Evolutionary conservation across 345 rosid genomes (phyloP).

Genomic region (Trapa bicornis): DNA sequence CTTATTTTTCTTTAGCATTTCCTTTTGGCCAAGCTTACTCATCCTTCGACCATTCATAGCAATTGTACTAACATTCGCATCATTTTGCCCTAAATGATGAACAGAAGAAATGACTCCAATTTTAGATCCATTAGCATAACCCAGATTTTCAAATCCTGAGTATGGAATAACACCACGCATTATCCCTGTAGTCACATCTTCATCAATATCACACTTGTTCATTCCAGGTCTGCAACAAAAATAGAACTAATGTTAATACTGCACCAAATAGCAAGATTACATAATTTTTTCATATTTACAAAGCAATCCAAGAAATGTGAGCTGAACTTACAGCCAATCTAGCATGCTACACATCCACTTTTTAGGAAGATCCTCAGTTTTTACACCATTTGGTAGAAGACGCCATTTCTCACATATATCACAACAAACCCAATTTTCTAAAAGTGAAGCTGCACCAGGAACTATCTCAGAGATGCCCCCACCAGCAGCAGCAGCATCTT

Average conservation of each 20-base stretch:
- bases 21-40: conserved; percentile 21
- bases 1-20: conserved; percentile 16
- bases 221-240: conserved; percentile 23
- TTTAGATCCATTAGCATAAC: conserved; percentile 18
- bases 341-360: conserved; percentile 74
- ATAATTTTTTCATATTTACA: not conserved
- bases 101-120: conserved; percentile 11
- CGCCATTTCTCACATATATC: conserved; percentile 64
- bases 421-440: conserved; percentile 52
- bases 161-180: not conserved
- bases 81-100: conserved; percentile 15
- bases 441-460: conserved; percentile 15
- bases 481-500: conserved; percentile 13
- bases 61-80: conserved; percentile 11
- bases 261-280: not conserved
- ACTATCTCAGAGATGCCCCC: conserved; percentile 17
- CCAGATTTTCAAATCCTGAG: conserved; percentile 8
- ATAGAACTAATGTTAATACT: not conserved
- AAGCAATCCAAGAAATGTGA: not conserved
- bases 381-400: conserved; percentile 39
- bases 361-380: conserved; percentile 44
- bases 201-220: conserved; percentile 33
- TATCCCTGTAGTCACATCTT: conserved; percentile 31
- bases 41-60: conserved; percentile 15
- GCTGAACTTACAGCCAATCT: conserved; percentile 64